A percentile compares a stretch with the other conserved stretches of the same genome.
Conservation (phyloP, 805 yeast genomes). For the Ogataea pini region DNA sequence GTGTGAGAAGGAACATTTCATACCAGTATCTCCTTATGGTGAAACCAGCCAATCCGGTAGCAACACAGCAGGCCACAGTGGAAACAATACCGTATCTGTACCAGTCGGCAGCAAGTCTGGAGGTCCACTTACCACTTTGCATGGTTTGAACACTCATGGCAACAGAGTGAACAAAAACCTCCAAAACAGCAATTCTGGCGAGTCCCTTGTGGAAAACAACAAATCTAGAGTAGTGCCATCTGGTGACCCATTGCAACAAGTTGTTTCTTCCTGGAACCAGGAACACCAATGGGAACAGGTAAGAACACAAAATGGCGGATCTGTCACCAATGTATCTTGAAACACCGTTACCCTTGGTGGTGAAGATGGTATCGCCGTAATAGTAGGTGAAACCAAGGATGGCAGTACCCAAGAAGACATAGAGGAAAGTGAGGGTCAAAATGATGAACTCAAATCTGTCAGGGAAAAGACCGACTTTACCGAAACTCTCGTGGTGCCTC, state of each 20-base stretch:
- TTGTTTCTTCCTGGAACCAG: conserved; percentile 67
- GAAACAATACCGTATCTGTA: conserved; percentile 38
- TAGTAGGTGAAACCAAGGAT: conserved; percentile 27
- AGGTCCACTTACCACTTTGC: conserved; percentile 21
- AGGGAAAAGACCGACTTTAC: conserved; percentile 43
- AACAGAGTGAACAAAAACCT: conserved; percentile 47
- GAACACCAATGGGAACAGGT: conserved; percentile 51
- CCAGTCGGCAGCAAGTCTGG: conserved; percentile 33
- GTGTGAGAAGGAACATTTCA: conserved; percentile 61
- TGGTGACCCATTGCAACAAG: conserved; percentile 56
- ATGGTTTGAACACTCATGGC: conserved; percentile 32
- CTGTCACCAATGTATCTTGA: conserved; percentile 49
- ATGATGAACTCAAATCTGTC: conserved; percentile 52
- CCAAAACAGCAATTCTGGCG: conserved; percentile 44
- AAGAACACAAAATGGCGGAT: conserved; percentile 50
- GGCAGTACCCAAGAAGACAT: conserved; percentile 19
- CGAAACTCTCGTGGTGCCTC: conserved; percentile 24
- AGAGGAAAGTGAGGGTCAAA: conserved; percentile 40
- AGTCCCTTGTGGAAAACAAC: conserved; percentile 60
- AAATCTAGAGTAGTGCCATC: conserved; percentile 58
- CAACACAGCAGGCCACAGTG: conserved; percentile 41
- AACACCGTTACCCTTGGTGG: conserved; percentile 21
- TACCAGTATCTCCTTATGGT: conserved; percentile 55
- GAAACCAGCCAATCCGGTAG: conserved; percentile 48
- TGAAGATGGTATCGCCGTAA: conserved; percentile 27